Conservation (phyloP, 371 early-diverging fungal species). For the Lichtheimia corymbifera region DNA sequence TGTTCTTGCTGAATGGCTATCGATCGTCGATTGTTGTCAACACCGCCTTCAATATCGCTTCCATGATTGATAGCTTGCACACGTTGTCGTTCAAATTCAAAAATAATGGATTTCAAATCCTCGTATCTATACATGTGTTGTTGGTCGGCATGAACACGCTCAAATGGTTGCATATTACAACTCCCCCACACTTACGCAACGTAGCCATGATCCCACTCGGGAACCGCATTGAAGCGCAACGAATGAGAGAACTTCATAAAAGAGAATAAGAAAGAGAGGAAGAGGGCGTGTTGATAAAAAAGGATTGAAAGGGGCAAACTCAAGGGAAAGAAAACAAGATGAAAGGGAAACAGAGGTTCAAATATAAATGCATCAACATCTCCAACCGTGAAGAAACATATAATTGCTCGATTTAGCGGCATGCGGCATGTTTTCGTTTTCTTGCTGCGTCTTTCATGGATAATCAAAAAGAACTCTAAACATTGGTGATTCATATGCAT, state of each 20-base stretch:
- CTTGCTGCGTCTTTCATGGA: background rate
- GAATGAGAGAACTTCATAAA: slow-evolving; percentile 19
- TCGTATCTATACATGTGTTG: slow-evolving; percentile 21
- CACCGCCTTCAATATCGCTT: background rate
- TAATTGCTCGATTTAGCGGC: slow-evolving; percentile 1
- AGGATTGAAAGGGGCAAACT: background rate
- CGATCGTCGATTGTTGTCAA: background rate
- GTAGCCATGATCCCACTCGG: slow-evolving; percentile 18
- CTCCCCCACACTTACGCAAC: slow-evolving; percentile 11
- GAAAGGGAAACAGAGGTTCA: slow-evolving; percentile 6
- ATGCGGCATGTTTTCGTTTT: background rate
- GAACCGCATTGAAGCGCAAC: slow-evolving; percentile 13
- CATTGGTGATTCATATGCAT: background rate
- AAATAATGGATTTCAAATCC: slow-evolving; percentile 5
- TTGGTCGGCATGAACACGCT: slow-evolving; percentile 15
- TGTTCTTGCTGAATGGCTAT: background rate
- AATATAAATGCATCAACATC: slow-evolving; percentile 7
- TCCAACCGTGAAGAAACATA: background rate
- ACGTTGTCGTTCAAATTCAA: slow-evolving; percentile 6
- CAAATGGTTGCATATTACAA: slow-evolving; percentile 69
- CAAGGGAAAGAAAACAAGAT: slow-evolving; percentile 4
- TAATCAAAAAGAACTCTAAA: background rate
- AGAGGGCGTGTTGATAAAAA: background rate
- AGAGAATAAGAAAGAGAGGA: background rate
- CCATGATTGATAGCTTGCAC: slow-evolving; percentile 5